These are phyloP conservation scores for Magnusiomyces magnusii DNA, from an alignment of 1,139 yeast genomes.

Conservation along the genomic window DNA sequence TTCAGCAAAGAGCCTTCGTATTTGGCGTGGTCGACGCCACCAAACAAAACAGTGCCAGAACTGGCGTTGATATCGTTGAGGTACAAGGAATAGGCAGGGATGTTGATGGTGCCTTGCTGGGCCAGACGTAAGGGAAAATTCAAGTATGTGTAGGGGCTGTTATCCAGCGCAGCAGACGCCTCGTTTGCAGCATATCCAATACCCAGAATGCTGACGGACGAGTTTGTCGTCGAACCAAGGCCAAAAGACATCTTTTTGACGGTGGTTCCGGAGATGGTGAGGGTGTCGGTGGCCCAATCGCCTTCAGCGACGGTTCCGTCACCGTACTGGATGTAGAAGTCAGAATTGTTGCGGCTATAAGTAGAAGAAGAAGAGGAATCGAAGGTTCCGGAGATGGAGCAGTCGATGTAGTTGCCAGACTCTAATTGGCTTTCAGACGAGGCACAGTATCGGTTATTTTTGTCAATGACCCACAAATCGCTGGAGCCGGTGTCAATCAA, in stretches of 20 bases:
- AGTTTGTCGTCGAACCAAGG: slow-evolving; percentile 27
- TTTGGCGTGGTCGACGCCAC: slow-evolving; percentile 52
- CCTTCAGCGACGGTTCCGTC: slow-evolving; percentile 38
- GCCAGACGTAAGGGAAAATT: slow-evolving; percentile 44
- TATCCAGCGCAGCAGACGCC: slow-evolving; percentile 19
- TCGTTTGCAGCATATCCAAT: slow-evolving; percentile 19
- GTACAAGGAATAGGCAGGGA: slow-evolving; percentile 48
- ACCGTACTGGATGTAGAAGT: slow-evolving; percentile 27
- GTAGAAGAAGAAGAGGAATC: slow-evolving; percentile 10
- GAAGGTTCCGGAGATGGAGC: slow-evolving; percentile 13
- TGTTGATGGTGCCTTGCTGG: slow-evolving; percentile 42
- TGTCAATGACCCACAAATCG: slow-evolving; percentile 52
- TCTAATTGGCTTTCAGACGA: slow-evolving; percentile 11
- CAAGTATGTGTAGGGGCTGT: slow-evolving; percentile 27
- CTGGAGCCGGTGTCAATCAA: slow-evolving; percentile 63
- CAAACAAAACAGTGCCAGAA: slow-evolving; percentile 47
- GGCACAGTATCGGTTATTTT: slow-evolving; percentile 32
- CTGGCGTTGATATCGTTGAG: slow-evolving; percentile 39
- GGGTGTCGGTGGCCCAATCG: slow-evolving; percentile 42
- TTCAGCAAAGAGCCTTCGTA: slow-evolving; percentile 39
- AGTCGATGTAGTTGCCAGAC: slow-evolving; percentile 25
- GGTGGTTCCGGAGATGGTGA: slow-evolving; percentile 22
- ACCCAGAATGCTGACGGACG: slow-evolving; percentile 32
- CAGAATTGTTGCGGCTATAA: slow-evolving; percentile 13
- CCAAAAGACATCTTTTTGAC: slow-evolving; percentile 26